phyloP scores from a whole-genome alignment of 805 yeast species.

The Cyberlindnera japonica region DNA sequence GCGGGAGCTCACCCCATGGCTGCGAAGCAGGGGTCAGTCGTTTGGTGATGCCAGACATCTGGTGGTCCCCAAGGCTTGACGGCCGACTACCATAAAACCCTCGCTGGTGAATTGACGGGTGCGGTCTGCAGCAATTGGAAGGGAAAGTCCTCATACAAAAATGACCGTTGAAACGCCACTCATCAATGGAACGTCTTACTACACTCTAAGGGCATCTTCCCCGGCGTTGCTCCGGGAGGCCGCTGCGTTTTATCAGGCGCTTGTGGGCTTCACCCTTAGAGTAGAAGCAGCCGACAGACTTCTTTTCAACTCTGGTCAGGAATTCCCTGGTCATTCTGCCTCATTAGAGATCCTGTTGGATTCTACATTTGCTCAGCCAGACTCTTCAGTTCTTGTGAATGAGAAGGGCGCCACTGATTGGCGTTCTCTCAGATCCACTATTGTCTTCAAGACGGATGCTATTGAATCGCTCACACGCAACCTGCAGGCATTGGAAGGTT shows the following conservation, averaged over 20 bases:
- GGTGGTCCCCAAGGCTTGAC: too few relatives aligned
- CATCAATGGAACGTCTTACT: constrained; percentile 55
- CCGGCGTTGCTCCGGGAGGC: constrained; percentile 42
- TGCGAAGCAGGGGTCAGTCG: not conserved
- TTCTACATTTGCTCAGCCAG: constrained; percentile 20
- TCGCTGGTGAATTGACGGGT: too few relatives aligned
- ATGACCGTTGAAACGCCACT: constrained; percentile 31
- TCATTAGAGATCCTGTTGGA: constrained; percentile 28
- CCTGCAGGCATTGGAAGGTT: constrained; percentile 24
- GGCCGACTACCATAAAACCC: too few relatives aligned
- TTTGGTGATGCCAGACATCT: constrained; percentile 2
- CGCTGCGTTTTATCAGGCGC: constrained; percentile 51
- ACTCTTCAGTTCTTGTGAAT: constrained; percentile 27
- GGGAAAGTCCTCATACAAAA: not conserved
- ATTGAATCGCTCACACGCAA: constrained; percentile 28
- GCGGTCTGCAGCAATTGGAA: not conserved
- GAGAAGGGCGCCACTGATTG: constrained; percentile 39
- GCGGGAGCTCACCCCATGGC: too few relatives aligned
- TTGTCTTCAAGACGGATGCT: constrained; percentile 34
- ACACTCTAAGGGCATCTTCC: constrained; percentile 51
- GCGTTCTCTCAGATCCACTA: constrained; percentile 43
- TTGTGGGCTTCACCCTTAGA: constrained; percentile 37
- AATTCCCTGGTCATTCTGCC: constrained; percentile 28
- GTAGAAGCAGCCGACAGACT: constrained; percentile 12
- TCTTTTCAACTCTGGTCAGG: constrained; percentile 31